Base-by-base conservation (phyloP, 257 asterid species). In the Phtheirospermum japonicum region DNA sequence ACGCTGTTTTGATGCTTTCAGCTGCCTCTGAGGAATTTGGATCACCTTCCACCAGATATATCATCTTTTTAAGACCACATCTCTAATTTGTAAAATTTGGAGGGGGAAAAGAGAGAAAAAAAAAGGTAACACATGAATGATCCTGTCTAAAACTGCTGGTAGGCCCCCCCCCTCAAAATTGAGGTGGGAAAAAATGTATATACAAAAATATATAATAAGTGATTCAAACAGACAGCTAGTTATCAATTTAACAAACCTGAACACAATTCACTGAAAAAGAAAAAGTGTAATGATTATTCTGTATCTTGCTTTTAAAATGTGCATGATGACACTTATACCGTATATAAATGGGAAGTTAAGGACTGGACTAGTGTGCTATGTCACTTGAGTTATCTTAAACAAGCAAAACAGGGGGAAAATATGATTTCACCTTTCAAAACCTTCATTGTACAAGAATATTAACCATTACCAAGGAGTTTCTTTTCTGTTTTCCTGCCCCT, bases 1-100 rank as follows among this genome's bases (percentile, higher is more conserved):
- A 92, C 97, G 97, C 97, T 39, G 97, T 89, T 83, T 89, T 93
- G 74, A 93, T 80, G 77, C 95, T 82, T 77, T 89, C 99, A 56
- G 99, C 85, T 52, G 95, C 91, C 83, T 87, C 95, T 7, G 86
- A 86, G 49, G 88, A 63, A 77, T 93, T 93, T 45, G 95, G 97
- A 70, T 93, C 99, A 66, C 99, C 99, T 80, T 93, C 99, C 74
- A 93, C 87, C 67, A 93, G 82, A 77, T 93, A 93, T 71, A 89
- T 87, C 88, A 87, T 77, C 93, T 89, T 93, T 80, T 89, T 89
- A 56, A 93, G 96, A 79, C 97, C 99, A 57, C 96, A 87, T 59
- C 90, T 82, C 99, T 92, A 57, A 72, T 64, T 55, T 57, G 53
- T 40, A 46, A 17, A 49, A 23, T 23, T 23, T 3, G 28, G 28